A percentile compares a stretch with the other conserved stretches of the same genome.
phyloP scores from a whole-genome alignment of 352 stramenopile species.

The Pythium graminicola region DNA sequence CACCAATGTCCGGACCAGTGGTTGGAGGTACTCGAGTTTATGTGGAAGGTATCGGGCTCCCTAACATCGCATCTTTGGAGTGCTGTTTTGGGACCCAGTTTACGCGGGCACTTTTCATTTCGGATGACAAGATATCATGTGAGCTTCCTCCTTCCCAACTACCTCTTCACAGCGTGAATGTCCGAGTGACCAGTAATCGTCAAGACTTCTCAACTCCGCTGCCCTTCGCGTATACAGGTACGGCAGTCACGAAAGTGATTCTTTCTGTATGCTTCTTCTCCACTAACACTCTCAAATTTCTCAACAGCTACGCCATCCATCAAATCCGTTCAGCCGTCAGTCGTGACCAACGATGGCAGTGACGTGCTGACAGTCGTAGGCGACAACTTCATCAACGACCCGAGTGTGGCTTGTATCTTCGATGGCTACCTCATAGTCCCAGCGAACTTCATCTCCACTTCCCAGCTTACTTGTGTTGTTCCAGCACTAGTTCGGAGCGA shows the following conservation, averaged over 20 bases:
- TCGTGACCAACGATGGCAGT: constrained; percentile 6
- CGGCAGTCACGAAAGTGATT: background rate
- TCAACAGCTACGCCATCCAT: constrained; percentile 35
- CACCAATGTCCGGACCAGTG: constrained; percentile 25
- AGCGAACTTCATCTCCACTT: constrained; percentile 5
- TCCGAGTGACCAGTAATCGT: constrained; percentile 48
- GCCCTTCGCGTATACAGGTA: constrained; percentile 47
- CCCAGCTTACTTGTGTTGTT: constrained; percentile 9
- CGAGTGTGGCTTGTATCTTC: constrained; percentile 4
- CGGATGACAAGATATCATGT: constrained; percentile 5
- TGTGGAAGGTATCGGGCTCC: constrained; percentile 23
- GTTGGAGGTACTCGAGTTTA: constrained; percentile 31
- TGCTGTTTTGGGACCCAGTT: constrained; percentile 16
- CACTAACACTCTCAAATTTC: background rate
- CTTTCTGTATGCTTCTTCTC: background rate
- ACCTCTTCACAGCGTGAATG: constrained; percentile 15
- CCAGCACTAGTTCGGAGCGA: background rate
- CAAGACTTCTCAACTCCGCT: constrained; percentile 43
- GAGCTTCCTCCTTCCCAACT: background rate
- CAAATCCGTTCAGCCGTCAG: constrained; percentile 1
- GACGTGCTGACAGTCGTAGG: constrained; percentile 15
- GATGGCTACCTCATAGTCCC: background rate
- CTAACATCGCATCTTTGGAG: constrained; percentile 7
- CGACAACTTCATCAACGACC: constrained; percentile 16
- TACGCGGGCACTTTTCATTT: constrained; percentile 6